Evolutionary conservation across 768 basidiomycete species (phyloP), one percentile per base, ranked within the genome.

Genomic region (Boletus sp.): DNA sequence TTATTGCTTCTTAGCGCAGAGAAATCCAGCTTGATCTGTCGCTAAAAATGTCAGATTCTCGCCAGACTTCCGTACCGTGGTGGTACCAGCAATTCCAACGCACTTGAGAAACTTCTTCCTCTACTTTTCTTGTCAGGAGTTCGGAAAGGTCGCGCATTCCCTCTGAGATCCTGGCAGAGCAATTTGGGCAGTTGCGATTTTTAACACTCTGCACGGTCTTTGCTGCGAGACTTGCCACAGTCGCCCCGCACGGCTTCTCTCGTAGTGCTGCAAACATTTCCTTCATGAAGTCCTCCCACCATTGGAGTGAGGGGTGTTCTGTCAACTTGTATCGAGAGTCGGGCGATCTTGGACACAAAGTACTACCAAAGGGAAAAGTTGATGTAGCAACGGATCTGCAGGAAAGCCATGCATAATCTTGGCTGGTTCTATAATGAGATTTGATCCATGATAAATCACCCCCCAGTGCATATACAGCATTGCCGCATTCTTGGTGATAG

Each of bases 221-320:
- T 2, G 47, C 43, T 25, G 32, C 46, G 6, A 34, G 17, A 21
- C 21, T 1, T 34, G 44, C 35, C 21, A 64, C 54, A 4, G 51
- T 58, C 14, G 44, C 52, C 5, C 14, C 38, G 11, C 64, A 66
- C n/a, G 64, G 60, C 19, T 39, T 62, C 11, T 70, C 67, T 25
- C 41, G 48, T 32, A 71, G 33, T 0, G 14, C 53, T 17, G 13
- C 2, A 14, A 59, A 59, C 0, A 17, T 41, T 13, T 49, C 53
- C 1, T 51, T 38, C 63, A 69, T 62, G 23, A 60, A 66, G 3
- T 58, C 40, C 4, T 55, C 50, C 69, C 68, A 69, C 69, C 58
- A 64, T 11, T 51, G 44, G 29, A 58, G 58, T 7, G 57, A 50
- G 3, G n/a, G 0, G 9, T 0, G 1, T 4, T 25, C 23, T 21